phyloP scores from a whole-genome alignment of 169 alveolate species.

The Plasmodium yoelii region DNA sequence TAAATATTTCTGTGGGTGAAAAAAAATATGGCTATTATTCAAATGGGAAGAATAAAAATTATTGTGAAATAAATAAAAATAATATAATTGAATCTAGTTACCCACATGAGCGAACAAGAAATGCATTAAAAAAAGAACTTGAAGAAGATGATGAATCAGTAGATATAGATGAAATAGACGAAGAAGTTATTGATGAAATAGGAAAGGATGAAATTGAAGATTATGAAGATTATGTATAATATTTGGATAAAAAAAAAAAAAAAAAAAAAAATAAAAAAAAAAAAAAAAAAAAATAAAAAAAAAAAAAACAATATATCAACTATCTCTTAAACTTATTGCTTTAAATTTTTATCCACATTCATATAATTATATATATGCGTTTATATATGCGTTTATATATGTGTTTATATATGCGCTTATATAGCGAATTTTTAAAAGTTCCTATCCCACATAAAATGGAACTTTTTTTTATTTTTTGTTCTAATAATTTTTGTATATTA shows the following conservation, averaged over 20 bases:
- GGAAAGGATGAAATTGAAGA: constrained; percentile 28
- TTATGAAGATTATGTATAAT: constrained; percentile 15
- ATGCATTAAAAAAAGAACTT: constrained; percentile 28
- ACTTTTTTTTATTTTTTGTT: neutral
- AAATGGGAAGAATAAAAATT: constrained; percentile 29
- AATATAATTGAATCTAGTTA: constrained; percentile 49
- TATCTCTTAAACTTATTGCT: neutral
- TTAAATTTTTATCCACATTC: neutral
- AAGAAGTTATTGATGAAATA: constrained; percentile 4
- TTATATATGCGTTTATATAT: no score
- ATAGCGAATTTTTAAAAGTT: neutral
- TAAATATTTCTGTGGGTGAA: constrained; percentile 34
- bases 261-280: no score
- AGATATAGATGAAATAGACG: constrained; percentile 20
- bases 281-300: no score
- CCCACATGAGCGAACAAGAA: constrained; percentile 63
- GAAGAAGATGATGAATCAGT: constrained; percentile 40
- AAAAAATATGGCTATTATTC: constrained; percentile 17
- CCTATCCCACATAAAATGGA: neutral
- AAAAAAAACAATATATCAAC: neutral
- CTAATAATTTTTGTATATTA: neutral
- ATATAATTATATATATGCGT: neutral
- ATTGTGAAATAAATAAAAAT: constrained; percentile 62
- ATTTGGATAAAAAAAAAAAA: no score
- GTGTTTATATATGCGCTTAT: neutral